Base-by-base conservation (phyloP, 75 land plant species). In the Azolla pinnata region DNA sequence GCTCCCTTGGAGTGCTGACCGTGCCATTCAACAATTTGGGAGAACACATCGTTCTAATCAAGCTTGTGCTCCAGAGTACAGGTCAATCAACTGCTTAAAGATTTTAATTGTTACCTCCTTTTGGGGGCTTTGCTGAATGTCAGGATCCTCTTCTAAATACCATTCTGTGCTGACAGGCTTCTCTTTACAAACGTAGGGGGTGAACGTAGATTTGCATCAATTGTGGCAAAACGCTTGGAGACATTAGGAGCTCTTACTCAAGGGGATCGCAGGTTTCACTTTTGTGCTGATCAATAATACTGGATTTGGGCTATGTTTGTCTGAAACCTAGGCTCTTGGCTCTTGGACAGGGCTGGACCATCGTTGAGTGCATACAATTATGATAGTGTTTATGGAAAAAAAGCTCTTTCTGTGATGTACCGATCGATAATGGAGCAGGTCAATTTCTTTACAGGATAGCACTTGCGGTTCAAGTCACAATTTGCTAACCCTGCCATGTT, bases 1-100 rank as follows among this genome's bases (percentile, higher is more conserved):
- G 68, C 79, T 92, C 18, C 97, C 97, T 50, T 92, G 97, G 97
- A 92, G 97, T 80, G 97, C 97, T 63, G 97, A 92, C 61, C 79
- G 97, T 44, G 97, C 97, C 27, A 92, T 92, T 71, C 97, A 92
- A 73, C 97, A 92, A 55, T 85, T 85, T 75, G 97, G 97, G 53
- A 81, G 97, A 77, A 92, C 97, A 33, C 97, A 92, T 67, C 78
- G 97, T 8, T 92, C 97, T 23, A 92, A 92, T 68, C 97, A 92
- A 81, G 81, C 90, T 25, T 83, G 80, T 61, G 97, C 97, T 47
- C 97, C 97, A 45, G 79, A 88, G 57, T 92, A 88, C 54, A 80
- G 97, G 97, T 88, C 21, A 20, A 45, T 44, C 4, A 50, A 23
- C 17, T 50, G 4, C 5, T 18, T 19, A 7, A 23, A 50, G 18